Evolutionary conservation across 129 eudicot genomes (phyloP).

Genomic region (Centrapalus pauciflorus): DNA sequence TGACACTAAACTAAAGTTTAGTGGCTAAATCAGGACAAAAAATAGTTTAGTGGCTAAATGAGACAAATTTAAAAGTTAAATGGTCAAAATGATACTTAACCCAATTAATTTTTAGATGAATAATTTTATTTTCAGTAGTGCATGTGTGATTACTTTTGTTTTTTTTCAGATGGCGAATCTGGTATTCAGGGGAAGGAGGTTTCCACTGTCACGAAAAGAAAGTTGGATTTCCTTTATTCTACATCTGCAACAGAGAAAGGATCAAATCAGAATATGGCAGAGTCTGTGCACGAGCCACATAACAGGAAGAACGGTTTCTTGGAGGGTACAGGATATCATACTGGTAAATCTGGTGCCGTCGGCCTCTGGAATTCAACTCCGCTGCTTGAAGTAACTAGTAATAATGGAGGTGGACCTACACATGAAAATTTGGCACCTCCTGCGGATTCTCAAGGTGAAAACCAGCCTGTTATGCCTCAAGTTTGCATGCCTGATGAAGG

Average conservation of each 20-base stretch:
- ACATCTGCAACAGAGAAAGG: conserved; percentile 49
- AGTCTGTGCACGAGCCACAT: conserved; percentile 31
- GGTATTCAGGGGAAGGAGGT: conserved; percentile 64
- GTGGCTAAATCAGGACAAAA: too few species aligned
- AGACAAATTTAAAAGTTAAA: too few species aligned
- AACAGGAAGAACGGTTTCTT: conserved; percentile 20
- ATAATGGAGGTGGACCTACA: conserved; percentile 18
- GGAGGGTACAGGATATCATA: conserved; percentile 27
- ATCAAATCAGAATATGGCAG: conserved; percentile 50
- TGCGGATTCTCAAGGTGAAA: conserved; percentile 74
- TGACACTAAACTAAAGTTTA: too few species aligned
- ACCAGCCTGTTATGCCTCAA: conserved; percentile 47
- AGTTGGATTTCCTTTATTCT: conserved; percentile 39
- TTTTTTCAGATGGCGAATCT: conserved; percentile 81
- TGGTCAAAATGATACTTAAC: too few species aligned
- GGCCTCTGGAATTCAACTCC: conserved; percentile 22
- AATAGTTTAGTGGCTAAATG: too few species aligned
- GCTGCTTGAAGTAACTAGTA: conserved; percentile 28
- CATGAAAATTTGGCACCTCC: conserved; percentile 25
- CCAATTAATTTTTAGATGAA: too few species aligned
- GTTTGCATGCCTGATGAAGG: conserved; percentile 50
- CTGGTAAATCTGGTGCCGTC: conserved; percentile 19
- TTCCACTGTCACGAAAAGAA: conserved; percentile 38
- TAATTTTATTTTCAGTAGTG: not conserved
- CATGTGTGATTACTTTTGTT: conserved; percentile 10